Evolutionary conservation across 345 rosid genomes (phyloP).

Genomic region (Euphorbia peplus): DNA sequence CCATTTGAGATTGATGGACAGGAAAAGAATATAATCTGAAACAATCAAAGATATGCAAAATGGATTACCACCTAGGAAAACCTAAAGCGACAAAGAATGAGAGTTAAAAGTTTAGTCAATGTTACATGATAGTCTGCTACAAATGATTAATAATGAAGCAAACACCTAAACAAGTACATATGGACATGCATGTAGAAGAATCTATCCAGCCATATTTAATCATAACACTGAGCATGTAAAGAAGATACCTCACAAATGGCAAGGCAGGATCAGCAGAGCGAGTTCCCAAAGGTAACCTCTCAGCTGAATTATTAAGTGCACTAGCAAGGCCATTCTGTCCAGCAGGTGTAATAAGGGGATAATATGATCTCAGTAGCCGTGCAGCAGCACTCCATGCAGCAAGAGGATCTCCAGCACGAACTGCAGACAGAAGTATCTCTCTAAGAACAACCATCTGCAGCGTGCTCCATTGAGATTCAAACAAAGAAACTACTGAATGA

Average conservation of each 20-base stretch:
- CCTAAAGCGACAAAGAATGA: neutral
- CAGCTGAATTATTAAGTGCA: constrained; percentile 82
- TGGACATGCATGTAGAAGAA: neutral
- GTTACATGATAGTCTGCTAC: neutral
- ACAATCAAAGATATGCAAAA: constrained; percentile 11
- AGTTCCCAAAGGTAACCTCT: constrained; percentile 90
- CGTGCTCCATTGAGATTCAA: constrained; percentile 98
- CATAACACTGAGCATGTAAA: neutral
- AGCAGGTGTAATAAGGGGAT: constrained; percentile 94
- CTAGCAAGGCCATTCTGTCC: constrained; percentile 98
- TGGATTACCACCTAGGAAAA: neutral
- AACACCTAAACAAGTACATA: neutral
- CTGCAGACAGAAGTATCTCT: constrained; percentile 95
- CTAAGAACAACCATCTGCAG: constrained; percentile 98
- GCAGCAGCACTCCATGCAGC: constrained; percentile 99
- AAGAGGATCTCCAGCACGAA: constrained; percentile 97
- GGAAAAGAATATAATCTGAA: constrained; percentile 89
- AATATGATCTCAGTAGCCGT: constrained; percentile 84
- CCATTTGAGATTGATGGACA: constrained; percentile 70
- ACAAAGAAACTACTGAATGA: constrained; percentile 77
- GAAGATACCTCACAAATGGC: constrained; percentile 78
- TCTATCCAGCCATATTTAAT: neutral
- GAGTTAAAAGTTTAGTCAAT: neutral
- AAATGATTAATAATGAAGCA: neutral
- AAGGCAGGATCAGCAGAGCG: constrained; percentile 98